Conservation (phyloP, 257 asterid genomes). For the Nyctanthes arbortristis region DNA sequence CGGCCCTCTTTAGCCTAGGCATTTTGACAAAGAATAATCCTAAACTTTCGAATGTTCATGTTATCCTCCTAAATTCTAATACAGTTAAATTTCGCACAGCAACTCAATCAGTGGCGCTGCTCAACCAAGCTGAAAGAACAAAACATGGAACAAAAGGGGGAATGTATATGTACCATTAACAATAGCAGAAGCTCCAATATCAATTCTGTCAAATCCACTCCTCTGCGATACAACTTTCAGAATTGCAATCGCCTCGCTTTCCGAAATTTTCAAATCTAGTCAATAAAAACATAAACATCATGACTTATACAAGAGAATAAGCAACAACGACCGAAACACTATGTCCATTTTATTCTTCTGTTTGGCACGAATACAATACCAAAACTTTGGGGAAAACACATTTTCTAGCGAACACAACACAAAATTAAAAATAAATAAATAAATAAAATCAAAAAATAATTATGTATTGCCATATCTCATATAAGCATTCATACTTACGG, state of each 20-base stretch:
- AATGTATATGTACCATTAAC: slow-evolving; percentile 52
- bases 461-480: not conserved
- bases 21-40: not conserved
- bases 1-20: not conserved
- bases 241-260: slow-evolving; percentile 60
- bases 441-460: not conserved
- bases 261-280: slow-evolving; percentile 70
- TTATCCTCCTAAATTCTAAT: not conserved
- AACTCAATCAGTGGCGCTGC: not conserved
- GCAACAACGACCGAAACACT: not conserved
- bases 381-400: not conserved
- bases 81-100: not conserved
- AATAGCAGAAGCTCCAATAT: slow-evolving; percentile 41
- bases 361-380: not conserved
- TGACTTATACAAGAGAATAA: not conserved
- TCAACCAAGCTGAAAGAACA: not conserved
- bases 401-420: not conserved
- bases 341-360: not conserved
- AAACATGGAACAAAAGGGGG: not conserved
- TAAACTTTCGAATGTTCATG: not conserved
- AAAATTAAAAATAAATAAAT: not conserved
- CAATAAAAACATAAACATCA: not conserved
- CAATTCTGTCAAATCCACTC: slow-evolving; percentile 47
- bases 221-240: slow-evolving; percentile 58
- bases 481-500: not conserved